Evolutionary conservation across 1,139 yeast genomes (phyloP).

Genomic region (Trichomonascaceae sp.): DNA sequence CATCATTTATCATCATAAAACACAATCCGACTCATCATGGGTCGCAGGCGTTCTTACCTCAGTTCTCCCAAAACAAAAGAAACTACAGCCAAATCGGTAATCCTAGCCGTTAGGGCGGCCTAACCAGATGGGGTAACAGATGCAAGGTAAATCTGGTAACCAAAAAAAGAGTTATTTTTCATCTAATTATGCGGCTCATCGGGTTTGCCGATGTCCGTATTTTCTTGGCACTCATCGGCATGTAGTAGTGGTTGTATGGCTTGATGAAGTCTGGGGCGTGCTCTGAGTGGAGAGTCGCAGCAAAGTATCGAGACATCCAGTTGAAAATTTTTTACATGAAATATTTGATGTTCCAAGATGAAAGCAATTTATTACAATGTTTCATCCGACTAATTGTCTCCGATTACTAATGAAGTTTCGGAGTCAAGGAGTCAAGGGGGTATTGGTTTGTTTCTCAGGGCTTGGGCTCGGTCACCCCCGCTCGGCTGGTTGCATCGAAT

Average conservation of each 20-base stretch:
- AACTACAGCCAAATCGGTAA: background rate
- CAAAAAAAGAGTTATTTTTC: background rate
- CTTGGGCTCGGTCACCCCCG: background rate
- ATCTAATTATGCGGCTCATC: background rate
- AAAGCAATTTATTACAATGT: background rate
- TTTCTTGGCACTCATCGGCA: background rate
- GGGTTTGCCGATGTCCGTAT: background rate
- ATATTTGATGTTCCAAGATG: too few relatives aligned
- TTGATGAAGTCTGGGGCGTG: too few relatives aligned
- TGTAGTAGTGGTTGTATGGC: too few relatives aligned
- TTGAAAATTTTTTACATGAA: background rate
- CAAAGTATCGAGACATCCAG: background rate
- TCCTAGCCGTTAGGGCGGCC: background rate
- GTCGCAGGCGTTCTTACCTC: too few relatives aligned
- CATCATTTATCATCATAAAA: background rate
- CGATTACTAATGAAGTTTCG: background rate
- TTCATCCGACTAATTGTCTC: background rate
- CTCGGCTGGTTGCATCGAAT: background rate
- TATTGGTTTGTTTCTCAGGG: background rate
- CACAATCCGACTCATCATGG: too few relatives aligned
- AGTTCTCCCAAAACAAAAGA: background rate
- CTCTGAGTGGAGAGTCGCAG: background rate
- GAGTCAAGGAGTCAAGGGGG: background rate
- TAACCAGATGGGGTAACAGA: background rate
- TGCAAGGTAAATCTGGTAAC: background rate